Percentiles rank a stretch among this genome's conserved stretches.
These are phyloP conservation scores for Candida loeiensis DNA, from an alignment of 805 yeast genomes.

Conservation along the genomic window DNA sequence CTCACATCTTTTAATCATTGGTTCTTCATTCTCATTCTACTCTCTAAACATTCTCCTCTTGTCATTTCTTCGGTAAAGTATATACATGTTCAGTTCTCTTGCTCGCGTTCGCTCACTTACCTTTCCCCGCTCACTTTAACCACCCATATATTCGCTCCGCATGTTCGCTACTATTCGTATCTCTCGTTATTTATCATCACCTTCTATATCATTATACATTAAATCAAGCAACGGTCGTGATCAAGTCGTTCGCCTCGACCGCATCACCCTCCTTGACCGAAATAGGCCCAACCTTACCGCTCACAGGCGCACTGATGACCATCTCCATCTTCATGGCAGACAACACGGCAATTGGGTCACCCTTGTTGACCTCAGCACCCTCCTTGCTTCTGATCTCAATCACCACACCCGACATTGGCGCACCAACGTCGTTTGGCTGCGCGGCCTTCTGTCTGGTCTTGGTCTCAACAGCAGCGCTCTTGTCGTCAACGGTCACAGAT, in stretches of 20 bases:
- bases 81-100: too few relatives aligned
- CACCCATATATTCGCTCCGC: neutral
- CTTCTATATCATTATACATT: constrained; percentile 4
- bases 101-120: too few relatives aligned
- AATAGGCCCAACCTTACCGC: constrained; percentile 79
- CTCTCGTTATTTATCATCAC: neutral
- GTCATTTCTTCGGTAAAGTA: too few relatives aligned
- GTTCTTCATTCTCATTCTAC: neutral
- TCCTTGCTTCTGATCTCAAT: constrained; percentile 89
- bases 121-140: too few relatives aligned
- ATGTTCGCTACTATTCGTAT: neutral
- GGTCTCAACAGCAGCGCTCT: constrained; percentile 78
- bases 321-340: constrained; percentile 99
- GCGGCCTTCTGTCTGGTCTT: constrained; percentile 89
- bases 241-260: constrained; percentile 90
- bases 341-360: constrained; percentile 89
- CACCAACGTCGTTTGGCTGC: constrained; percentile 90
- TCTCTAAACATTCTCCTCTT: too few relatives aligned
- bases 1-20: too few relatives aligned
- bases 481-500: constrained; percentile 89
- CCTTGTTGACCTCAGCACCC: constrained; percentile 89
- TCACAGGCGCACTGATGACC: constrained; percentile 90
- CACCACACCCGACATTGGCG: constrained; percentile 99
- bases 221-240: constrained; percentile 30
- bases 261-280: constrained; percentile 86